These are phyloP conservation scores for Amanita muscaria DNA, from an alignment of 768 basidiomycete species.

Conservation along the genomic window DNA sequence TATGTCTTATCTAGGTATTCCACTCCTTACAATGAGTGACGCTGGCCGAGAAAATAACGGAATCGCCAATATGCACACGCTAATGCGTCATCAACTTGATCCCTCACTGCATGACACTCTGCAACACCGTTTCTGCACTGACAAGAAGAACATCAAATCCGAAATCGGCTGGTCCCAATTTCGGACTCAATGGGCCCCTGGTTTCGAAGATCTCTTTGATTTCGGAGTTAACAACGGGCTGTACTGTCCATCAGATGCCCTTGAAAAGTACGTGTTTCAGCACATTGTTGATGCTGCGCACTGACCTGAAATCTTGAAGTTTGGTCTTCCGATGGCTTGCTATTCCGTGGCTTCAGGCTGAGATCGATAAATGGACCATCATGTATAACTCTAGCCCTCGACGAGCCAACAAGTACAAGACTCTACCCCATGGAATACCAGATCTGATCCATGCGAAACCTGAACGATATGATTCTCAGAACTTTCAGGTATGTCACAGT, in stretches of 20 bases:
- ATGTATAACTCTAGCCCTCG: constrained; percentile 18
- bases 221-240: constrained; percentile 19
- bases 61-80: constrained; percentile 36
- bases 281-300: not conserved
- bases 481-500: not conserved
- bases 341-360: constrained; percentile 32
- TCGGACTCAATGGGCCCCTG: constrained; percentile 20
- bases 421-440: constrained; percentile 31
- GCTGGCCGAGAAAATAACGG: constrained; percentile 34
- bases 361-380: constrained; percentile 23
- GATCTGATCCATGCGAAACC: constrained; percentile 22
- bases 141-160: constrained; percentile 32
- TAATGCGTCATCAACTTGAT: constrained; percentile 30
- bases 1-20: constrained; percentile 22
- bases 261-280: constrained; percentile 20
- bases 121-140: constrained; percentile 31
- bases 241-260: constrained; percentile 20
- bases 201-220: constrained; percentile 27
- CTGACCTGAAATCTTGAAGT: constrained; percentile 14
- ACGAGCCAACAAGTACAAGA: constrained; percentile 24
- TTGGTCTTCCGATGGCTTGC: constrained; percentile 32
- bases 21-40: constrained; percentile 36
- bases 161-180: constrained; percentile 35
- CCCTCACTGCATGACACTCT: constrained; percentile 25
- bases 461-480: constrained; percentile 14